Evolutionary conservation across 306 rosid species (phyloP), one percentile per base, ranked within the genome.

Genomic region (Acacia acuminata): DNA sequence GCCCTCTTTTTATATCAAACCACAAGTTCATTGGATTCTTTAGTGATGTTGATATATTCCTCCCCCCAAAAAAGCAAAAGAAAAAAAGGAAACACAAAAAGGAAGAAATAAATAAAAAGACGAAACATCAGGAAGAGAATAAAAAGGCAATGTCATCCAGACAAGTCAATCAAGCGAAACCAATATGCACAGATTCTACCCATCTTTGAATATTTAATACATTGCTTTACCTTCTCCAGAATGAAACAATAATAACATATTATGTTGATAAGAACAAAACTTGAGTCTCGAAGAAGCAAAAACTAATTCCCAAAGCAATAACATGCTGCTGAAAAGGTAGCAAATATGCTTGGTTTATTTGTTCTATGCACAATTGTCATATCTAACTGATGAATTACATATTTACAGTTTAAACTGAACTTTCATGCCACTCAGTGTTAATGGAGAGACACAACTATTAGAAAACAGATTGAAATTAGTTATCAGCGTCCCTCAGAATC

Each of bases 331-430:
- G 64, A 79, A 58, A 78, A 32, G 72, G 77, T 50, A 67, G 74
- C 79, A 73, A 73, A 77, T n/a, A 48, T 72, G 86, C 79, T 79
- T 83, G 83, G 71, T 53, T 83, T 79, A 83, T 79, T 77, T 65
- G 79, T 82, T 84, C 69, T 80, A 88, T 89, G 85, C 90, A 89
- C 94, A 91, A 76, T 22, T 70, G 75, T 79, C 48, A 60, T 53
- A 75, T 68, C 77, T 32, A 85, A 69, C 71, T 56, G 43, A 56
- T 61, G 72, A 81, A 77, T 53, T 27, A 63, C 44, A 48, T 88
- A 87, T 87, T 75, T 77, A 88, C 92, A 87, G 19, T 74, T 43
- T 45, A 30, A 69, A 65, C 65, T 60, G 45, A 81, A 69, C 83
- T 78, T 36, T 81, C 70, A 50, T 19, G 68, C 36, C 71, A 79